These are phyloP conservation scores for Papiliotrema fonsecae DNA, from an alignment of 1,284 basidiomycete genomes.

Conservation along the genomic window DNA sequence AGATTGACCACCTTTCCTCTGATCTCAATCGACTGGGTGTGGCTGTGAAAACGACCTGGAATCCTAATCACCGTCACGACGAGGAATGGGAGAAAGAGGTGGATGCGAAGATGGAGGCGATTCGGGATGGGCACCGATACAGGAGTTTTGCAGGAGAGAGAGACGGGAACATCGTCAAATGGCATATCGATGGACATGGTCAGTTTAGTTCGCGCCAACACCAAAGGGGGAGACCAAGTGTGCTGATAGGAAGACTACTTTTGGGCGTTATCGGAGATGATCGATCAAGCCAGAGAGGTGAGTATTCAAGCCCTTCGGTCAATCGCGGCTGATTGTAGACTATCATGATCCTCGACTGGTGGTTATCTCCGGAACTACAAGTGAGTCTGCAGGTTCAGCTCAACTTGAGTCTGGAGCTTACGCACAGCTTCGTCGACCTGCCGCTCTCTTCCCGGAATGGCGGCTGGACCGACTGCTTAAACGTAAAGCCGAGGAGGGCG, in stretches of 20 bases:
- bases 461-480: conserved; percentile 76
- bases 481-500: conserved; percentile 83
- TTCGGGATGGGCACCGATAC: conserved; percentile 75
- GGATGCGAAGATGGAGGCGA: conserved; percentile 63
- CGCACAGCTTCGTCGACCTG: conserved; percentile 68
- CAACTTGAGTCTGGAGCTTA: conserved; percentile 8
- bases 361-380: conserved; percentile 84
- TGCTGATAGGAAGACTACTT: conserved; percentile 62
- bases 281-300: conserved; percentile 56
- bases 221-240: neutral
- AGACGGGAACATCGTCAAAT: conserved; percentile 69
- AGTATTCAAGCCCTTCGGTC: neutral
- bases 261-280: conserved; percentile 82
- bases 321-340: conserved; percentile 33
- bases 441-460: conserved; percentile 75
- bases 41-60: conserved; percentile 41
- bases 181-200: conserved; percentile 82
- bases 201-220: conserved; percentile 7
- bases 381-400: conserved; percentile 14
- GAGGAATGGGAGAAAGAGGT: conserved; percentile 58
- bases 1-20: conserved; percentile 32
- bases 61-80: conserved; percentile 64
- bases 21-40: conserved; percentile 34
- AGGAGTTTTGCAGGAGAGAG: conserved; percentile 68
- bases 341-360: conserved; percentile 75